Conservation (phyloP, 345 rosid species). For the Jatropha curcas region DNA sequence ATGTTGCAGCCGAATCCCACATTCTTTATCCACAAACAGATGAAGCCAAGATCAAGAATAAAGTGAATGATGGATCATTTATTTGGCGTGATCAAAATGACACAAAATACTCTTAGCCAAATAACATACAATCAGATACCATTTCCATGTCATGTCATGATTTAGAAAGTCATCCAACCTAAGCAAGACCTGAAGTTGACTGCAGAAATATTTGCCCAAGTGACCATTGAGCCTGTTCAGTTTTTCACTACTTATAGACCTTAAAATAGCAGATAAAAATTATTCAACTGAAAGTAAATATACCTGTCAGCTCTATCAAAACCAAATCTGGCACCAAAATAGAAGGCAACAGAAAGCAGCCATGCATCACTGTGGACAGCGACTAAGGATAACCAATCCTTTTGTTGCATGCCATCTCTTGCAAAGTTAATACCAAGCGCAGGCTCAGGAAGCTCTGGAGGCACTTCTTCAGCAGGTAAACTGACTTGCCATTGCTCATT, state of each 20-base stretch:
- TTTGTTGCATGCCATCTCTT: conserved; percentile 78
- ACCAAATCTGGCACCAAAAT: conserved; percentile 75
- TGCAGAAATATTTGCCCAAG: neutral
- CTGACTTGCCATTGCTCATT: conserved; percentile 78
- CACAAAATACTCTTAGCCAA: neutral
- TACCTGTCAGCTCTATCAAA: conserved; percentile 77
- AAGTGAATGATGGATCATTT: neutral
- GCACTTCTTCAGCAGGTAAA: conserved; percentile 89
- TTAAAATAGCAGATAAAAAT: neutral
- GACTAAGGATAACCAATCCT: conserved; percentile 80
- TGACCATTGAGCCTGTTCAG: neutral
- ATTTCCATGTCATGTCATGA: neutral
- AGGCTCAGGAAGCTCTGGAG: conserved; percentile 93
- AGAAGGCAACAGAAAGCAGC: conserved; percentile 72
- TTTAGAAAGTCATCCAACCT: neutral
- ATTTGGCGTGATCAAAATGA: neutral
- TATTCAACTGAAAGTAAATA: neutral
- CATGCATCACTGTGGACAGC: conserved; percentile 87
- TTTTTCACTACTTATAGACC: neutral
- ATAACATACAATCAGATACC: neutral
- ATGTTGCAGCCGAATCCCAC: neutral
- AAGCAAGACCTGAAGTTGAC: neutral
- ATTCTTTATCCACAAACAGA: neutral
- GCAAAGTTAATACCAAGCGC: conserved; percentile 88
- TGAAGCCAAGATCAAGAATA: neutral